Conservation (phyloP, 2,329 filamentous ascomycete species). For the Hymenotorrendiella dingleyae region DNA sequence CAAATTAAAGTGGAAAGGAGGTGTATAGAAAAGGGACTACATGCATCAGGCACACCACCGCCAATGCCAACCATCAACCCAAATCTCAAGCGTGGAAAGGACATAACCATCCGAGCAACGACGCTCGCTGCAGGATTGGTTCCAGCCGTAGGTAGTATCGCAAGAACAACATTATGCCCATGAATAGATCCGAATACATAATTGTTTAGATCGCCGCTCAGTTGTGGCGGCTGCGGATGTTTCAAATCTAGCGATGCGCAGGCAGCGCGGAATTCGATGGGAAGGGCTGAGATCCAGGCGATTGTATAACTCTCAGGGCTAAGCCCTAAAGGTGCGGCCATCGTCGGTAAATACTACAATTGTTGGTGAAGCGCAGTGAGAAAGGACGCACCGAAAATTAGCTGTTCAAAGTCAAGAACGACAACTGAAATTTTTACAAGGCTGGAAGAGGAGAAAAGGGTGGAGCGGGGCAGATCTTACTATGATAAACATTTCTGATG, state of each 20-base stretch:
- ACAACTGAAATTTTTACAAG: too few relatives aligned
- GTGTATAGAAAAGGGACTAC: too few relatives aligned
- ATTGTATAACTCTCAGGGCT: too few relatives aligned
- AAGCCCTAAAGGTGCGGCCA: too few relatives aligned
- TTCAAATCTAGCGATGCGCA: conserved; percentile 5
- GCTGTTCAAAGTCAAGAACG: too few relatives aligned
- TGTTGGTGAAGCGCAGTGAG: too few relatives aligned
- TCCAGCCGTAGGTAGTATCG: conserved; percentile 11
- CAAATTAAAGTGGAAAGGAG: too few relatives aligned
- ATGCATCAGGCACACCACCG: conserved; percentile 6
- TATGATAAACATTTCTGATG: too few relatives aligned
- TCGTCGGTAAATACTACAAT: too few relatives aligned
- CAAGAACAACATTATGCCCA: conserved; percentile 14
- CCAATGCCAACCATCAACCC: conserved; percentile 12
- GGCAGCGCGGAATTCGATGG: conserved; percentile 21
- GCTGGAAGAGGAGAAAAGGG: too few relatives aligned
- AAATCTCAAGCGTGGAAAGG: conserved; percentile 10
- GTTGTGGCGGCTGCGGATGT: conserved; percentile 8
- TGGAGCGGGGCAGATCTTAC: too few relatives aligned
- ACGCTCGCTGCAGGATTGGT: conserved; percentile 11
- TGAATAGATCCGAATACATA: conserved; percentile 14
- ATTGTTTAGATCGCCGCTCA: conserved; percentile 6
- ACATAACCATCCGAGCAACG: conserved; percentile 10
- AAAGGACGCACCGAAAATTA: too few relatives aligned
- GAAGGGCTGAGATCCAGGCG: conserved; percentile 25